A percentile compares a stretch with the other conserved stretches of the same genome.
These are phyloP conservation scores for Brassica nigra DNA, from an alignment of 345 rosid genomes.

Conservation along the genomic window DNA sequence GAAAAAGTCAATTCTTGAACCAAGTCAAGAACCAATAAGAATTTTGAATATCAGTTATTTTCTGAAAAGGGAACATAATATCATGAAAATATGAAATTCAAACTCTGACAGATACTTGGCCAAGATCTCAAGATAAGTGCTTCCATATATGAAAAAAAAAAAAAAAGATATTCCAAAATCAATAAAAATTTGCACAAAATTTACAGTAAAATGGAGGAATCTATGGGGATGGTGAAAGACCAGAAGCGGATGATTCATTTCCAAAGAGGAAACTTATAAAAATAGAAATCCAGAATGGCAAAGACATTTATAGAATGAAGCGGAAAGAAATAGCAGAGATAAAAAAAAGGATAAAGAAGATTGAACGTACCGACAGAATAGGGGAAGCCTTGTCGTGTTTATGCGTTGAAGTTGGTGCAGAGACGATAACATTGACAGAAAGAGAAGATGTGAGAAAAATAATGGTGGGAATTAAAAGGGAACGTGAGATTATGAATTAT, in stretches of 20 bases:
- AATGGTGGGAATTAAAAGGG: constrained; percentile 4
- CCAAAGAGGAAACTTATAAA: neutral
- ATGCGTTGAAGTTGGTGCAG: constrained; percentile 41
- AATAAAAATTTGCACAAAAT: neutral
- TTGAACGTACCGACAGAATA: constrained; percentile 28
- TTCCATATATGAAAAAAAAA: neutral
- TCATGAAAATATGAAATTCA: neutral
- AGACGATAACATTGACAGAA: constrained; percentile 28
- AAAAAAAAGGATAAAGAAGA: constrained; percentile 10
- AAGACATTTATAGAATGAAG: constrained; percentile 13
- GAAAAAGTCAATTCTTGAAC: constrained; percentile 32
- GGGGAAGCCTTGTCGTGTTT: constrained; percentile 25
- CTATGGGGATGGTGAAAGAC: constrained; percentile 6
- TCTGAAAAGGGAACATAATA: constrained; percentile 11
- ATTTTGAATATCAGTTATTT: constrained; percentile 10
- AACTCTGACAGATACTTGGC: neutral
- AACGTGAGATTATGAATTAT: constrained; percentile 30
- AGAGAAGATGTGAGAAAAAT: constrained; percentile 14
- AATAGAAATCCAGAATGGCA: constrained; percentile 9
- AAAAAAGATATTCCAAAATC: neutral
- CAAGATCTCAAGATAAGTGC: constrained; percentile 36
- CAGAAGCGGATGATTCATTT: constrained; percentile 2
- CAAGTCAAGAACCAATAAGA: constrained; percentile 33
- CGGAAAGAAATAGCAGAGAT: neutral
- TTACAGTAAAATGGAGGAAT: neutral